Base-by-base conservation (phyloP, 345 rosid species). In the Linum usitatissimum region DNA sequence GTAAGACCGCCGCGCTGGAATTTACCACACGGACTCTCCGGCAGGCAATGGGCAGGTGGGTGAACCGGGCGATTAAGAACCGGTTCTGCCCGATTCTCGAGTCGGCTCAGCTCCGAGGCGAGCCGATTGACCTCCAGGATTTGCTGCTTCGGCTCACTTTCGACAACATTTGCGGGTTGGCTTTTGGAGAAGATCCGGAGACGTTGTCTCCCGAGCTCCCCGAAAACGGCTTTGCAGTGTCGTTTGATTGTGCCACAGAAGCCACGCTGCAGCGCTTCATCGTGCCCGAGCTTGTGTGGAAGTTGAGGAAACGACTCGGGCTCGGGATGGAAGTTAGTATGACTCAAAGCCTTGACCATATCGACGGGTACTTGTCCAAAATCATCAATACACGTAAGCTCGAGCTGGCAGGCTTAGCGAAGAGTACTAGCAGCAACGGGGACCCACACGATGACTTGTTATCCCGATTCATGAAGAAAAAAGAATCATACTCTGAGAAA, bases 11-110 rank as follows among this genome's bases (percentile, higher is more conserved):
- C 0, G 96, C 96, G 9, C 83, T 88, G 3, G 98, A 91, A 83
- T 91, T 91, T 73, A 88, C 98, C 0, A 88, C 98, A 0, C 64
- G 95, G 66, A 86, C 96, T 21, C 66, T 91, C 49, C 75, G 96
- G 68, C 98, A 86, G 71, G 98, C 98, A 57, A 91, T 91, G 98
- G 83, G 83, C 63, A 81, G 98, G 18, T 91, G 98, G 98, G 95
- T 91, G 70, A 88, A 86, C 70, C 76, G 83, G 75, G 77, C 95
- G 1, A 88, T 91, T 66, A 91, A 79, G 81, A 80, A 81, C 72
- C 84, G 97, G 49, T 59, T 91, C 8, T 91, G 96, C 96, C 6
- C 62, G n/a, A 88, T 91, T 64, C 61, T 91, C 30, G 88, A 88
- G 70, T 68, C 48, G 53, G 85, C 94, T 15, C 51, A 15, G 15